A percentile compares a stretch with the other conserved stretches of the same genome.
phyloP scores from a whole-genome alignment of 129 eudicot species.

The Lactuca saligna region DNA sequence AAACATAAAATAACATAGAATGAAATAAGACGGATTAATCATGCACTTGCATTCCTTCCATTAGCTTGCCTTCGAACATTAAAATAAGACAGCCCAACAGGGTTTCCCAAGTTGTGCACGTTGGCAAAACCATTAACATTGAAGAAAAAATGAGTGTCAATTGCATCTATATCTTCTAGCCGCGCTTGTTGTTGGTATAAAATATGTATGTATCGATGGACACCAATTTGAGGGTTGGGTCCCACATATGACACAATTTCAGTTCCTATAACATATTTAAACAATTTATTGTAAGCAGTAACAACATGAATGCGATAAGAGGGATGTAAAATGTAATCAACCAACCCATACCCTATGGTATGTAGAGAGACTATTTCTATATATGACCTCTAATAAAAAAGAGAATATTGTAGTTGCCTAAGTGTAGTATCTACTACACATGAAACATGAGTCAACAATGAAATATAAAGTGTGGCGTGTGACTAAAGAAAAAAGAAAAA shows the following conservation, averaged over 20 bases:
- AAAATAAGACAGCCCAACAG: constrained; percentile 18
- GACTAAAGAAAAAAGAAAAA: neutral
- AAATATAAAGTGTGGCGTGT: too few relatives aligned
- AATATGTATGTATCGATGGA: constrained; percentile 21
- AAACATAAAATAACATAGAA: neutral
- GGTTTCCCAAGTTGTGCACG: constrained; percentile 18
- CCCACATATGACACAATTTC: constrained; percentile 19
- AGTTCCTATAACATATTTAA: constrained; percentile 18
- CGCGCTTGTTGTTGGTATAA: constrained; percentile 5
- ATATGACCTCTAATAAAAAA: neutral
- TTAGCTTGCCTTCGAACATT: constrained; percentile 21
- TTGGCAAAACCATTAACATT: constrained; percentile 7
- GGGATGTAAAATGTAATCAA: neutral
- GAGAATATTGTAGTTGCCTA: neutral
- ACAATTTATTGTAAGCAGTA: neutral
- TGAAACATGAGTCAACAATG: neutral
- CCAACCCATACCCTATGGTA: neutral
- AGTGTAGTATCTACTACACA: neutral
- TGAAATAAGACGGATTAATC: neutral
- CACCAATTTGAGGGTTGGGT: constrained; percentile 15
- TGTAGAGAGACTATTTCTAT: neutral
- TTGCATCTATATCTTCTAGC: neutral
- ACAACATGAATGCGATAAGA: neutral
- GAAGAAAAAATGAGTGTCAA: constrained; percentile 8
- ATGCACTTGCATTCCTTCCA: constrained; percentile 1